A percentile compares a stretch with the other conserved stretches of the same genome.
Conservation (phyloP, 192 early-diverging fungal genomes). For the Rhizoclosmatium globosum region DNA sequence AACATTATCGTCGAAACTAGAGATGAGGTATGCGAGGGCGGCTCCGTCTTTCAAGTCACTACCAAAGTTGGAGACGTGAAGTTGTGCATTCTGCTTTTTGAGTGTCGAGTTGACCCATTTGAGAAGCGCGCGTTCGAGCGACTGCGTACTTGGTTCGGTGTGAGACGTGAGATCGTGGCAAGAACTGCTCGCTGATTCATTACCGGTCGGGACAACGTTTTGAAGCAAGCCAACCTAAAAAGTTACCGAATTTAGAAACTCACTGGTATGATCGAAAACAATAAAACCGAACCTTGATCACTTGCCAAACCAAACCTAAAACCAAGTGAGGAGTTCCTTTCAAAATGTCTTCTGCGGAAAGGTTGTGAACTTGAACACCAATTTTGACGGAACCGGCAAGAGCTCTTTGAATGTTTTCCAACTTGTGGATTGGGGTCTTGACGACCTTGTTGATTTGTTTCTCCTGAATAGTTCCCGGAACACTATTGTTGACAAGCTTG, state of each 20-base stretch:
- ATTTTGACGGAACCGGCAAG: slow-evolving; percentile 37
- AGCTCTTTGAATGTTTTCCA: slow-evolving; percentile 40
- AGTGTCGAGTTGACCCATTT: slow-evolving; percentile 42
- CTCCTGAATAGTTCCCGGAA: slow-evolving; percentile 49
- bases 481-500: slow-evolving; percentile 56
- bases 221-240: slow-evolving; percentile 30
- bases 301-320: slow-evolving; percentile 48
- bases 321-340: slow-evolving; percentile 41
- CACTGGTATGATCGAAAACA: neutral
- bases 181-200: slow-evolving; percentile 13
- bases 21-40: slow-evolving; percentile 37
- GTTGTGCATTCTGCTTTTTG: slow-evolving; percentile 6
- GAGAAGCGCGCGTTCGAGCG: slow-evolving; percentile 36
- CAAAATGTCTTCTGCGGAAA: slow-evolving; percentile 42
- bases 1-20: slow-evolving; percentile 27
- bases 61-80: slow-evolving; percentile 40
- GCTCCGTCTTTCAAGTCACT: slow-evolving; percentile 36
- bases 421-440: slow-evolving; percentile 38
- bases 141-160: slow-evolving; percentile 11
- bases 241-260: neutral
- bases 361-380: slow-evolving; percentile 45
- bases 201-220: slow-evolving; percentile 8
- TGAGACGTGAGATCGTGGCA: slow-evolving; percentile 5
- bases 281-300: slow-evolving; percentile 41
- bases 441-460: slow-evolving; percentile 25